Conservation (phyloP, 208 protist genomes). For the Trypanosoma rangeli region DNA sequence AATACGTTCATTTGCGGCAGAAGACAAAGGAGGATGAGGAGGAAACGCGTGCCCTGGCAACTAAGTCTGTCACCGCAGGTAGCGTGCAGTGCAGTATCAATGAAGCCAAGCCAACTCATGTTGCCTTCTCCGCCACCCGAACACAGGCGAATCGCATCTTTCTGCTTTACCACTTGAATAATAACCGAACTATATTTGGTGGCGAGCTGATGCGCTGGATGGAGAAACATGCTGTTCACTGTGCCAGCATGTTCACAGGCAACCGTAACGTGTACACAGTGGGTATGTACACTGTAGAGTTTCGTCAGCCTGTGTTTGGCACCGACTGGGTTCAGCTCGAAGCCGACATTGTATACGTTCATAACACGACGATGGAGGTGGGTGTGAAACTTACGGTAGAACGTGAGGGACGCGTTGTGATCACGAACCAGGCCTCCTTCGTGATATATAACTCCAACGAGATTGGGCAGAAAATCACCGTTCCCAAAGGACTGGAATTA, state of each 20-base stretch:
- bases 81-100: slow-evolving; percentile 73
- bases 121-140: slow-evolving; percentile 51
- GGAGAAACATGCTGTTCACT: slow-evolving; percentile 88
- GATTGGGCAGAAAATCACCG: slow-evolving; percentile 75
- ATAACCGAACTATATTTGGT: slow-evolving; percentile 93
- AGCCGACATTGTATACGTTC: slow-evolving; percentile 84
- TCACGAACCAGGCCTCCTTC: slow-evolving; percentile 88
- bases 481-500: slow-evolving; percentile 73
- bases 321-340: slow-evolving; percentile 88
- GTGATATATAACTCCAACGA: slow-evolving; percentile 85
- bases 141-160: slow-evolving; percentile 84
- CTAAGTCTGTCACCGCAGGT: slow-evolving; percentile 31
- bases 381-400: slow-evolving; percentile 78
- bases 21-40: slow-evolving; percentile 37
- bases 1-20: slow-evolving; percentile 58
- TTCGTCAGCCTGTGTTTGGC: slow-evolving; percentile 80
- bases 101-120: slow-evolving; percentile 47
- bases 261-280: slow-evolving; percentile 88
- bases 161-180: slow-evolving; percentile 84
- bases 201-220: slow-evolving; percentile 93
- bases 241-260: slow-evolving; percentile 85
- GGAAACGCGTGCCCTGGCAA: slow-evolving; percentile 13
- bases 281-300: slow-evolving; percentile 89
- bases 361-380: slow-evolving; percentile 91
- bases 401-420: slow-evolving; percentile 45